Conservation (phyloP, 352 stramenopile genomes). For the Thalassiosira hispida region DNA sequence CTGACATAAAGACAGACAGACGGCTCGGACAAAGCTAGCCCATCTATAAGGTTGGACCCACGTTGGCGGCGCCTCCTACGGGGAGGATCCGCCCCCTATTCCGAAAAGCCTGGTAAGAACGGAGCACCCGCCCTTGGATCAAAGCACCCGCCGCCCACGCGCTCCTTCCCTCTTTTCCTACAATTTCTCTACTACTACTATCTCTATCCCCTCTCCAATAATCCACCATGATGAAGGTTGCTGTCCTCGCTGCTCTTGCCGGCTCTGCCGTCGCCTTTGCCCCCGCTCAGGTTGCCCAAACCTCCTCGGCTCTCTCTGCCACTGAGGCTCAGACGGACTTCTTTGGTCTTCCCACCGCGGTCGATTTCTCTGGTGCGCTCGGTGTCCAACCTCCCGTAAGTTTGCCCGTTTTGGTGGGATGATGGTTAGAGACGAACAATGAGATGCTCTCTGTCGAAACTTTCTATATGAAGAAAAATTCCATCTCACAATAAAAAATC, state of each 20-base stretch:
- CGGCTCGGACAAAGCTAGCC: too few species aligned
- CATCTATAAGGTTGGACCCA: too few species aligned
- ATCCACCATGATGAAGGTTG: slow-evolving; percentile 34
- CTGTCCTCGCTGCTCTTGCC: slow-evolving; percentile 21
- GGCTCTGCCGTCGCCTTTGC: slow-evolving; percentile 27
- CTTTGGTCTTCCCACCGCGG: slow-evolving; percentile 12
- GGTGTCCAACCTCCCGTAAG: slow-evolving; percentile 72
- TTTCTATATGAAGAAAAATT: too few species aligned
- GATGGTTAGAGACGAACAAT: too few species aligned
- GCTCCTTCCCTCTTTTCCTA: background rate
- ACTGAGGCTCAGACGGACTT: slow-evolving; percentile 23
- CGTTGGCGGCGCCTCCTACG: too few species aligned
- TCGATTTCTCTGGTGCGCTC: slow-evolving; percentile 65
- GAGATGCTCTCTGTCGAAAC: too few species aligned
- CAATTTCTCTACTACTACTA: background rate
- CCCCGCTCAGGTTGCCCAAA: background rate
- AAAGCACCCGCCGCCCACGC: too few species aligned
- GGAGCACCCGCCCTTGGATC: too few species aligned
- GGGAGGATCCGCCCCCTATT: too few species aligned
- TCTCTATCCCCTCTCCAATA: background rate
- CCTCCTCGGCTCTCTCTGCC: slow-evolving; percentile 21
- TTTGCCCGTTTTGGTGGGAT: background rate
- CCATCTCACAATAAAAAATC: too few species aligned
- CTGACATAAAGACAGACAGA: too few species aligned
- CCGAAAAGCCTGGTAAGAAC: too few species aligned